A percentile compares a stretch with the other conserved stretches of the same genome.
phyloP scores from a whole-genome alignment of 345 rosid genomes.

The thale cress (Arabidopsis thaliana) region TAIR10.1 NC_003075.7:18021501-18022000 shows the following conservation, averaged over 20 bases:
- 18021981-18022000: slow-evolving; percentile 50
- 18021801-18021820: slow-evolving; percentile 47
- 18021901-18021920: slow-evolving; percentile 50
- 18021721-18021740: slow-evolving; percentile 53
- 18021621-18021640: slow-evolving; percentile 55
- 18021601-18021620: slow-evolving; percentile 62
- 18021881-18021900: slow-evolving; percentile 48
- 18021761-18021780: slow-evolving; percentile 25
- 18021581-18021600: neutral
- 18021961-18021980: slow-evolving; percentile 48
- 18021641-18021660: slow-evolving; percentile 45
- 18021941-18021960: slow-evolving; percentile 67
- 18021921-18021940: slow-evolving; percentile 66
- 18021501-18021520: slow-evolving; percentile 71
- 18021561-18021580: neutral
- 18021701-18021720: slow-evolving; percentile 94
- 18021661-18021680: slow-evolving; percentile 75
- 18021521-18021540: slow-evolving; percentile 21
- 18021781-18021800: slow-evolving; percentile 18
- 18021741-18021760: slow-evolving; percentile 24
- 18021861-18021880: slow-evolving; percentile 66
- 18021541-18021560: slow-evolving; percentile 9
- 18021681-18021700: slow-evolving; percentile 57
- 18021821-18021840: slow-evolving; percentile 42
- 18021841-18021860: slow-evolving; percentile 61